Evolutionary conservation across 1,284 basidiomycete genomes (phyloP).

Genomic region (Melampsora medusae): DNA sequence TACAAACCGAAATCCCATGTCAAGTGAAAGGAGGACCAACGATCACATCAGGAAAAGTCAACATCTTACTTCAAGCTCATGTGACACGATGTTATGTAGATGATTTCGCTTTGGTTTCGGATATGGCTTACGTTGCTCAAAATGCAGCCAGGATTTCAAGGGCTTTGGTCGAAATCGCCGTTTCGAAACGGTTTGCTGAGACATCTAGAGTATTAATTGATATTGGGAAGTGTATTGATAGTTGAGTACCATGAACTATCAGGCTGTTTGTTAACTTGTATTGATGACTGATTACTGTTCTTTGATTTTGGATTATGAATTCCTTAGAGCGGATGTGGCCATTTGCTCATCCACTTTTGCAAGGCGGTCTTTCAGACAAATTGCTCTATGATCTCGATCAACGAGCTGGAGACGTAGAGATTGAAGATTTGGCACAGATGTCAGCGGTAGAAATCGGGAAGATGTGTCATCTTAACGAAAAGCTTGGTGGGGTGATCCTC

Average conservation of each 20-base stretch:
- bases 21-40: conserved; percentile 92
- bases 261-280: background rate
- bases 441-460: conserved; percentile 73
- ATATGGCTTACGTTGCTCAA: conserved; percentile 82
- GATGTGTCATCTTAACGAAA: conserved; percentile 81
- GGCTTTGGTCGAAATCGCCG: conserved; percentile 87
- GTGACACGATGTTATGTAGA: conserved; percentile 79
- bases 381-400: conserved; percentile 74
- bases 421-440: conserved; percentile 73
- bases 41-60: conserved; percentile 93
- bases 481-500: conserved; percentile 75
- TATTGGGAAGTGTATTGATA: conserved; percentile 71
- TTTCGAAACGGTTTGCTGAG: conserved; percentile 86
- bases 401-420: conserved; percentile 80
- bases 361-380: conserved; percentile 71
- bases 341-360: conserved; percentile 84
- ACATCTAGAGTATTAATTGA: conserved; percentile 77
- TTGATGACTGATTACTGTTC: background rate
- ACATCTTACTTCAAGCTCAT: conserved; percentile 87
- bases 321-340: conserved; percentile 85
- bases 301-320: conserved; percentile 64
- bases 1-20: conserved; percentile 71
- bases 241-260: conserved; percentile 35
- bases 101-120: conserved; percentile 95
- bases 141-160: conserved; percentile 93